Conservation (phyloP, 2,329 filamentous ascomycete genomes). For the Leptographium galeiforme region DNA sequence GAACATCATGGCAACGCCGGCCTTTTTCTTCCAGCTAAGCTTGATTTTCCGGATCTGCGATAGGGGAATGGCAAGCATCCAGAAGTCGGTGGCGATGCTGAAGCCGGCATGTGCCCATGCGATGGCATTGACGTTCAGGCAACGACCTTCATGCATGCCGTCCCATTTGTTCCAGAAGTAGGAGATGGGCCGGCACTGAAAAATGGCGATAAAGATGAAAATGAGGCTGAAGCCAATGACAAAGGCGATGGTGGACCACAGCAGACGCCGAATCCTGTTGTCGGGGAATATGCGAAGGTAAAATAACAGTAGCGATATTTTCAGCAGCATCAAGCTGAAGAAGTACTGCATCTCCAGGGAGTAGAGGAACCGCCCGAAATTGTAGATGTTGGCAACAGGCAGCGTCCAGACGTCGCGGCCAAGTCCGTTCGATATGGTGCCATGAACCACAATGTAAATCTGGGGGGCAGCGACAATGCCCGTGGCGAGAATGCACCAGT, state of each 20-base stretch:
- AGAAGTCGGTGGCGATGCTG: conserved; percentile 36
- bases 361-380: conserved; percentile 29
- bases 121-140: conserved; percentile 33
- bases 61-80: conserved; percentile 37
- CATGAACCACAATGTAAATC: conserved; percentile 16
- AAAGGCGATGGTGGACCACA: conserved; percentile 27
- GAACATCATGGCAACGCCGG: conserved; percentile 32
- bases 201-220: conserved; percentile 29
- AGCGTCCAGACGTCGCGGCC: conserved; percentile 39
- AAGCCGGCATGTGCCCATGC: conserved; percentile 36
- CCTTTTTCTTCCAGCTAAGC: conserved; percentile 32
- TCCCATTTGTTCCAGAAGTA: conserved; percentile 42
- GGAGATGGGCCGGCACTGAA: conserved; percentile 36
- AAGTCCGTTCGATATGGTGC: conserved; percentile 25
- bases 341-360: conserved; percentile 30
- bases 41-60: conserved; percentile 25
- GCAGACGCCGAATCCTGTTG: conserved; percentile 20
- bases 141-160: conserved; percentile 29
- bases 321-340: conserved; percentile 28
- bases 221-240: conserved; percentile 24
- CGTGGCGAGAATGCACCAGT: conserved; percentile 20
- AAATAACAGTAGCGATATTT: conserved; percentile 38
- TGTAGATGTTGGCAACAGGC: conserved; percentile 24
- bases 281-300: conserved; percentile 40
- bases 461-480: conserved; percentile 15